Evolutionary conservation across 163 green algal species (phyloP).

Genomic region (Scenedesmus sp.): DNA sequence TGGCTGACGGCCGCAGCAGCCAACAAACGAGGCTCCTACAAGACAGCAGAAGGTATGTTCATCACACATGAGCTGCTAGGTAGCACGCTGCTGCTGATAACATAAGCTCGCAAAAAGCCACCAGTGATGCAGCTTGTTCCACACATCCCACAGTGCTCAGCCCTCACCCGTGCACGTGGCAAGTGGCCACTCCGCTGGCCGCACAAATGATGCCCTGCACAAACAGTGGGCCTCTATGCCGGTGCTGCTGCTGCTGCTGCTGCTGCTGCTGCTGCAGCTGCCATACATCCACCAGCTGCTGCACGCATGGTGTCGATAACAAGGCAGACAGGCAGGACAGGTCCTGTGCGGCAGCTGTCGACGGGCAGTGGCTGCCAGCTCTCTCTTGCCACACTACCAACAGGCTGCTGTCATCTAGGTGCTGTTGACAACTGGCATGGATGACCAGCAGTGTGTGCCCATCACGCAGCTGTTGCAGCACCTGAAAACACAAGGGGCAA

Average conservation of each 20-base stretch:
- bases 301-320: constrained; percentile 25
- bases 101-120: no score
- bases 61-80: no score
- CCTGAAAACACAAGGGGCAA: background rate
- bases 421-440: constrained; percentile 2
- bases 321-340: constrained; percentile 27
- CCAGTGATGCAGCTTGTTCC: no score
- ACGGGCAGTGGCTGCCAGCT: background rate
- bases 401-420: background rate
- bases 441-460: constrained; percentile 35
- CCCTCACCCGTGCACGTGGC: constrained; percentile 2
- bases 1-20: background rate
- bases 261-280: constrained; percentile 31
- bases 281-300: background rate
- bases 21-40: no score
- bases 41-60: background rate
- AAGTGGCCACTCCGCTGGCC: background rate
- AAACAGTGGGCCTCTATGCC: constrained; percentile 5
- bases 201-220: background rate
- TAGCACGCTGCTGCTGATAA: no score
- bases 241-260: no score
- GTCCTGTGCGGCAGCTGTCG: background rate
- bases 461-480: constrained; percentile 33
- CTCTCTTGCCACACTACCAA: background rate
- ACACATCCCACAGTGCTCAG: background rate